Percentiles rank a stretch among this genome's conserved stretches.
Conservation (phyloP, 1,139 yeast species). For the Saccharomycopsis hybrid region DNA sequence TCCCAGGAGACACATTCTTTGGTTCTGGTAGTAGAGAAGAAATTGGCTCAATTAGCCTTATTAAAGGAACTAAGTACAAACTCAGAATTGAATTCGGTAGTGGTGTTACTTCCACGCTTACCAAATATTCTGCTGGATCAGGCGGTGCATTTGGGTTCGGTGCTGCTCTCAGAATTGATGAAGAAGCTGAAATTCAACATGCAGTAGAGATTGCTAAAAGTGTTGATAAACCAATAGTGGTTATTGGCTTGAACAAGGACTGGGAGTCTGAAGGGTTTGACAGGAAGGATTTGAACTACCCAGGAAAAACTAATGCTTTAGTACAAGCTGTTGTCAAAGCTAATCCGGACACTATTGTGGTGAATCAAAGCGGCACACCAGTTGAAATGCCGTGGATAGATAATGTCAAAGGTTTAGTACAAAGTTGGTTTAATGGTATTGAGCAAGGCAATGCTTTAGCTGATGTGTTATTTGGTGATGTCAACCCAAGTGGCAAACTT, state of each 20-base stretch:
- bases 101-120: slow-evolving; percentile 35
- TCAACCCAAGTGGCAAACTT: no score
- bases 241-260: slow-evolving; percentile 41
- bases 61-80: slow-evolving; percentile 38
- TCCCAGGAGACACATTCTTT: slow-evolving; percentile 41
- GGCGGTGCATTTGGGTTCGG: slow-evolving; percentile 41
- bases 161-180: slow-evolving; percentile 28
- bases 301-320: slow-evolving; percentile 43
- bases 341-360: no score
- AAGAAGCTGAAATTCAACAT: slow-evolving; percentile 31
- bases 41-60: slow-evolving; percentile 33
- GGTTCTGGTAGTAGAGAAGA: slow-evolving; percentile 46
- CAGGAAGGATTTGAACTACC: slow-evolving; percentile 37
- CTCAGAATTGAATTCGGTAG: slow-evolving; percentile 48
- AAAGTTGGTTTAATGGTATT: no score
- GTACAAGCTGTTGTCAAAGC: no score
- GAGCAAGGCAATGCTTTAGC: no score
- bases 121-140: slow-evolving; percentile 25
- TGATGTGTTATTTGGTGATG: no score
- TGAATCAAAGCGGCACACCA: no score
- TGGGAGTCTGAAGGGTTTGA: slow-evolving; percentile 51
- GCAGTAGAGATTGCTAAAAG: slow-evolving; percentile 39
- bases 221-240: slow-evolving; percentile 43
- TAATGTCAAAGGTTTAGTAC: no score
- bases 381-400: no score